Conservation (phyloP, 495 filamentous ascomycete species). For the Chaetomidium leptoderma region DNA sequence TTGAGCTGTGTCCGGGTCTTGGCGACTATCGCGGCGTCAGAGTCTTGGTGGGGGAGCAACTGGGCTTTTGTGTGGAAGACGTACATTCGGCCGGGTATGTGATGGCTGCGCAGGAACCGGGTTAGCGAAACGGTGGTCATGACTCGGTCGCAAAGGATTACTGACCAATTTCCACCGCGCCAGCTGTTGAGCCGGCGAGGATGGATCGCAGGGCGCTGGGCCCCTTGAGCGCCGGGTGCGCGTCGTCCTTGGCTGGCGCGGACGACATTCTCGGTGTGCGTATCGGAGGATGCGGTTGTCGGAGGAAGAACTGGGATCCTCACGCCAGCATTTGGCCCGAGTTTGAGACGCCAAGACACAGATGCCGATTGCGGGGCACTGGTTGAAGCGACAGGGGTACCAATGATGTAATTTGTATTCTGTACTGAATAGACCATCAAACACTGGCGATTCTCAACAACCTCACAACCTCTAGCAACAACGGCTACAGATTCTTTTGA, state of each 20-base stretch:
- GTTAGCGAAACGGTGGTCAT: conserved; percentile 19
- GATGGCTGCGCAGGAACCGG: conserved; percentile 57
- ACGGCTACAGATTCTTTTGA: too few relatives aligned
- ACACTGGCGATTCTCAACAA: too few relatives aligned
- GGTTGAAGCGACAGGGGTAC: not conserved
- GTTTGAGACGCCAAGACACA: not conserved
- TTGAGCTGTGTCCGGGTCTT: conserved; percentile 96
- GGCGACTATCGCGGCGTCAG: conserved; percentile 52
- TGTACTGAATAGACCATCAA: too few relatives aligned
- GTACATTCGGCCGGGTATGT: conserved; percentile 96
- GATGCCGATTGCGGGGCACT: not conserved
- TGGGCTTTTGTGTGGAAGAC: conserved; percentile 15
- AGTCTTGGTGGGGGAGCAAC: conserved; percentile 11
- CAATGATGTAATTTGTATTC: conserved; percentile 6
- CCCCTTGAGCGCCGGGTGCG: conserved; percentile 44
- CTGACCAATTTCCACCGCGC: conserved; percentile 88
- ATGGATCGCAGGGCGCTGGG: conserved; percentile 81
- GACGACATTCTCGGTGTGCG: conserved; percentile 26
- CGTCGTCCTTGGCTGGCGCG: conserved; percentile 26
- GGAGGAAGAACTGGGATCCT: not conserved
- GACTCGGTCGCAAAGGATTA: not conserved
- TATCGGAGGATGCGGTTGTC: conserved; percentile 3
- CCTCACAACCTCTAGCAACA: too few relatives aligned
- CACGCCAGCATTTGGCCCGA: not conserved
- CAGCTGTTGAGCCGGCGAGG: conserved; percentile 82